phyloP scores from a whole-genome alignment of 495 filamentous ascomycete species.

The Aspergillus indologenus region DNA sequence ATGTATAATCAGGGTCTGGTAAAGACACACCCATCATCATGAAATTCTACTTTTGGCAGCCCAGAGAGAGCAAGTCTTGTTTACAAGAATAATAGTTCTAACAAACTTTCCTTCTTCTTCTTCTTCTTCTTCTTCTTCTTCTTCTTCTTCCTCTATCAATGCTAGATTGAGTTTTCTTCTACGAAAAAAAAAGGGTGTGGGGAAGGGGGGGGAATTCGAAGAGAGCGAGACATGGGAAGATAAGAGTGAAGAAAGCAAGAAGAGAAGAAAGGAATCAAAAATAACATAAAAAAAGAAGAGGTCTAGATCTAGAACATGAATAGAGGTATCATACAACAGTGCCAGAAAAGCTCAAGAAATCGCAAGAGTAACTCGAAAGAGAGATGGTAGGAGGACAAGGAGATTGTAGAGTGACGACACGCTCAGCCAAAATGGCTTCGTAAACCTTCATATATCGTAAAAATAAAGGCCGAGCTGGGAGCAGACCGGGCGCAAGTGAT shows the following conservation, averaged over 20 bases:
- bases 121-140: no score
- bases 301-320: conserved; percentile 18
- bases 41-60: no score
- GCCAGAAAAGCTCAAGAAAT: neutral
- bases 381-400: neutral
- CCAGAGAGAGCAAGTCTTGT: no score
- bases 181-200: neutral
- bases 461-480: conserved; percentile 96
- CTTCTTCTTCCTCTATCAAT: neutral
- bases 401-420: neutral
- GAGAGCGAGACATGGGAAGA: neutral
- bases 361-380: conserved; percentile 8
- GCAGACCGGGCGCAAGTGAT: conserved; percentile 85
- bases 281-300: conserved; percentile 1
- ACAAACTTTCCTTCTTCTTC: no score
- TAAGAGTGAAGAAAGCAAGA: neutral
- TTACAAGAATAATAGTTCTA: no score
- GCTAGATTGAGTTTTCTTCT: neutral
- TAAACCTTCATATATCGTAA: conserved; percentile 85
- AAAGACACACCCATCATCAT: no score
- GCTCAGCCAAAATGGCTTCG: conserved; percentile 58
- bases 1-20: no score
- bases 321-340: conserved; percentile 19
- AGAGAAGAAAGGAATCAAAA: neutral
- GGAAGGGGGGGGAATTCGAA: neutral